Conservation (phyloP, 1,139 yeast genomes). For the Protomyces pachydermus region DNA sequence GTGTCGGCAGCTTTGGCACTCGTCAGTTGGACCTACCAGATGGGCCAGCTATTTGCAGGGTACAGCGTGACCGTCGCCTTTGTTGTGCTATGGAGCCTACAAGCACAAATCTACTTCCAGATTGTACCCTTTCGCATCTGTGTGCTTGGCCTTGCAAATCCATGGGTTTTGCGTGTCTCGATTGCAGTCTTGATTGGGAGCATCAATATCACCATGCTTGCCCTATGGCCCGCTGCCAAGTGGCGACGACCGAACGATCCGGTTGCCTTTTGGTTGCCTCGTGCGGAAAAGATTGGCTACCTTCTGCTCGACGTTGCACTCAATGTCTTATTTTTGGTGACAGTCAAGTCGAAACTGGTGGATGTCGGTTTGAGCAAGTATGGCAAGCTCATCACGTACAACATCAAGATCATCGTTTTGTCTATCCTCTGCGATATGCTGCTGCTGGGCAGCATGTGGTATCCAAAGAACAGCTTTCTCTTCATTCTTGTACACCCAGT, state of each 20-base stretch:
- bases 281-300: slow-evolving; percentile 12
- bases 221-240: not conserved
- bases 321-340: not conserved
- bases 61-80: not conserved
- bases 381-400: slow-evolving; percentile 10
- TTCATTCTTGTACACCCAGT: slow-evolving; percentile 17
- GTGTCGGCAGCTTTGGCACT: slow-evolving; percentile 6
- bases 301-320: not conserved
- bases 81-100: slow-evolving; percentile 8
- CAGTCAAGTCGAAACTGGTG: slow-evolving; percentile 2
- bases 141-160: not conserved
- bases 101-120: slow-evolving; percentile 15
- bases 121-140: slow-evolving; percentile 11
- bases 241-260: not conserved
- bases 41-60: not conserved
- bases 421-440: slow-evolving; percentile 4
- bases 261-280: slow-evolving; percentile 5
- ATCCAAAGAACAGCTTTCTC: slow-evolving; percentile 2
- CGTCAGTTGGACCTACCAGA: slow-evolving; percentile 5
- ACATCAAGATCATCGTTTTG: not conserved
- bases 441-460: slow-evolving; percentile 10
- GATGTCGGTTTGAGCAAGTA: slow-evolving; percentile 7
- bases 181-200: not conserved
- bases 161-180: not conserved
- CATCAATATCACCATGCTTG: slow-evolving; percentile 4